Base-by-base conservation (phyloP, 2,329 filamentous ascomycete species). In the Diplodia corticola region DNA sequence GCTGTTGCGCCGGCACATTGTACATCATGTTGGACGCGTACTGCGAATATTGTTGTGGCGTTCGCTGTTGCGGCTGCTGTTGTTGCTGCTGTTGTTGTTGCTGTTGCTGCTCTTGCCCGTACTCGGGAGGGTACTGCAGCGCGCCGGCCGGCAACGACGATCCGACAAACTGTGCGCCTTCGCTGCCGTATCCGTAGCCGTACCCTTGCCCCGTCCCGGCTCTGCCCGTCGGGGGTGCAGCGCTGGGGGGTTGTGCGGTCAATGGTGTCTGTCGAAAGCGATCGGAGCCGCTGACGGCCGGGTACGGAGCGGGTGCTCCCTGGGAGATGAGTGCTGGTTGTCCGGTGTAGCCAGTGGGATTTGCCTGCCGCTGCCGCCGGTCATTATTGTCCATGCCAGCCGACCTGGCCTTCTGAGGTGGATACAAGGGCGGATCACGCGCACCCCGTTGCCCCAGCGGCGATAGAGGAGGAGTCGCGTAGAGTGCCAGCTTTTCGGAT, bases 321-420 rank as follows among this genome's bases (percentile, higher is more conserved):
- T 78, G 74, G n/a, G 40, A 20, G 69, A 78, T 78, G 84, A 84
- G 74, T 81, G 79, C 77, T 79, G 77, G 77, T 74, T 79, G 80
- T 76, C 74, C 75, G 69, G 86, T 83, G 80, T 89, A 89, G 79
- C 85, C 82, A 77, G 87, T 84, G 80, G 85, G 83, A 80, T 91
- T 90, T 85, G 90, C 87, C 82, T 90, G 89, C 85, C 90, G 89
- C 83, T 88, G 85, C 75, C 87, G 84, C 76, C 86, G 87, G 80
- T 86, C 86, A 82, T 89, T 87, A 80, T 90, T 88, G 83, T 94
- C 91, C 91, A 95, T 95, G 77, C 87, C 88, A 82, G 82, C 77
- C 75, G 81, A 79, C 77, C 81, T 78, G 78, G 83, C 79, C 77
- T 80, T 79, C 74, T 79, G 77, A 79, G 81, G 81, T 78, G 82